phyloP scores from a whole-genome alignment of 441 rosid species.

The Macaranga tanarius region DNA sequence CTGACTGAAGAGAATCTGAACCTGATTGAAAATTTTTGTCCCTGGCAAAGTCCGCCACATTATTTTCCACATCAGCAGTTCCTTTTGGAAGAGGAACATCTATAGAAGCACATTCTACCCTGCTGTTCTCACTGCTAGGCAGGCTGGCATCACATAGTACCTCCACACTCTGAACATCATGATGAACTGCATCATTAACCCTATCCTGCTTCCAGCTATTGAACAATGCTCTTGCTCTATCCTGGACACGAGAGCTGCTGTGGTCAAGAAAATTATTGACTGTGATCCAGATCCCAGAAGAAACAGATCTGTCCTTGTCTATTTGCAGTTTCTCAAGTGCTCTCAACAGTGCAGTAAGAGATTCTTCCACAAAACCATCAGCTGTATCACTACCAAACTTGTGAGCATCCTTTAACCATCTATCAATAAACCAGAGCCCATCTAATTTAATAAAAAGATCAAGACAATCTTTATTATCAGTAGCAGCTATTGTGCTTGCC shows the following conservation, averaged over 20 bases:
- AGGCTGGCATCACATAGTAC: slow-evolving; percentile 25
- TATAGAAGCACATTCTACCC: slow-evolving; percentile 36
- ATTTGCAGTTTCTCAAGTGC: slow-evolving; percentile 78
- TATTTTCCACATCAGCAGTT: slow-evolving; percentile 36
- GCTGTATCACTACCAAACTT: slow-evolving; percentile 40
- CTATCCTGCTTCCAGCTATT: slow-evolving; percentile 60
- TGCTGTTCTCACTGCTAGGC: slow-evolving; percentile 26
- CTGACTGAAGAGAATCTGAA: slow-evolving; percentile 41
- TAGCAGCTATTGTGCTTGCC: slow-evolving; percentile 78
- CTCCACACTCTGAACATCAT: slow-evolving; percentile 39
- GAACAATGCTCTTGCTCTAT: slow-evolving; percentile 62
- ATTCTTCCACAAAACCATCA: slow-evolving; percentile 68
- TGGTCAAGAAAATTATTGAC: slow-evolving; percentile 72
- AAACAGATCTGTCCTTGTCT: slow-evolving; percentile 56
- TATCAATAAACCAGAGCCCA: slow-evolving; percentile 72
- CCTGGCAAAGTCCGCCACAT: slow-evolving; percentile 36
- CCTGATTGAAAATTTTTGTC: slow-evolving; percentile 34
- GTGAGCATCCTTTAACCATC: slow-evolving; percentile 78
- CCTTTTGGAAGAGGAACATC: slow-evolving; percentile 40
- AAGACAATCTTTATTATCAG: slow-evolving; percentile 86
- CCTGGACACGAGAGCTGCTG: slow-evolving; percentile 60
- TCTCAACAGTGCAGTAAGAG: slow-evolving; percentile 61
- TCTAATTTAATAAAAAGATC: slow-evolving; percentile 84
- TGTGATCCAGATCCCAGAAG: slow-evolving; percentile 80
- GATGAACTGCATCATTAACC: slow-evolving; percentile 33